phyloP scores from a whole-genome alignment of 1,139 yeast species.

The Candida freyschussii region DNA sequence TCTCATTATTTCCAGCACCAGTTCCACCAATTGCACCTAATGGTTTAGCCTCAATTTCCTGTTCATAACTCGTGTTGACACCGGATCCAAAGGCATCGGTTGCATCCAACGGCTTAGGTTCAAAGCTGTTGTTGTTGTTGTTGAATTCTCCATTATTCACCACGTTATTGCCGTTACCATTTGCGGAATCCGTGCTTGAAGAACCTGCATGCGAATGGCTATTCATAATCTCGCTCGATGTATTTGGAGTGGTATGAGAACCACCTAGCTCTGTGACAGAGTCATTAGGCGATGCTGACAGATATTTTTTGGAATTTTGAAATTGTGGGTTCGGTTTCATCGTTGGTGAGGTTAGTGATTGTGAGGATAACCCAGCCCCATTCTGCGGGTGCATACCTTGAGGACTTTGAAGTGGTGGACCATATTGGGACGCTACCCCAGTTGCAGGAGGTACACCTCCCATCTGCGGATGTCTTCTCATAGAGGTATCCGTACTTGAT shows the following conservation, averaged over 20 bases:
- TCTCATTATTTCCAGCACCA: conserved; percentile 4
- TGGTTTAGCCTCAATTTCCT: conserved; percentile 14
- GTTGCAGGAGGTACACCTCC: conserved; percentile 4
- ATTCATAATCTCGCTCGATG: conserved; percentile 9
- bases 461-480: conserved; percentile 2
- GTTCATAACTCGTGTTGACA: conserved; percentile 2
- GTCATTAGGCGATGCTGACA: conserved; percentile 7
- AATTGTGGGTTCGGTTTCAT: conserved; percentile 10
- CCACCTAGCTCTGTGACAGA: conserved; percentile 5
- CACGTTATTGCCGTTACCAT: conserved; percentile 2
- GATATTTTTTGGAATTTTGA: conserved; percentile 4
- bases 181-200: conserved; percentile 1
- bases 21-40: conserved; percentile 12
- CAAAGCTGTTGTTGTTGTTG: not conserved
- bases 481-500: conserved; percentile 3
- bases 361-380: conserved; percentile 1
- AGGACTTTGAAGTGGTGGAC: conserved; percentile 3
- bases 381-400: conserved; percentile 1
- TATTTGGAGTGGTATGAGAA: conserved; percentile 6
- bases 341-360: conserved; percentile 6
- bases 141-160: not conserved
- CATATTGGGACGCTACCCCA: conserved; percentile 1
- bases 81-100: conserved; percentile 5
- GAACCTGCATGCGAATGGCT: too few species aligned
- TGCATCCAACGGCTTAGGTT: conserved; percentile 1